These are phyloP conservation scores for Russula griseocarnosa DNA, from an alignment of 768 basidiomycete genomes.

Conservation along the genomic window DNA sequence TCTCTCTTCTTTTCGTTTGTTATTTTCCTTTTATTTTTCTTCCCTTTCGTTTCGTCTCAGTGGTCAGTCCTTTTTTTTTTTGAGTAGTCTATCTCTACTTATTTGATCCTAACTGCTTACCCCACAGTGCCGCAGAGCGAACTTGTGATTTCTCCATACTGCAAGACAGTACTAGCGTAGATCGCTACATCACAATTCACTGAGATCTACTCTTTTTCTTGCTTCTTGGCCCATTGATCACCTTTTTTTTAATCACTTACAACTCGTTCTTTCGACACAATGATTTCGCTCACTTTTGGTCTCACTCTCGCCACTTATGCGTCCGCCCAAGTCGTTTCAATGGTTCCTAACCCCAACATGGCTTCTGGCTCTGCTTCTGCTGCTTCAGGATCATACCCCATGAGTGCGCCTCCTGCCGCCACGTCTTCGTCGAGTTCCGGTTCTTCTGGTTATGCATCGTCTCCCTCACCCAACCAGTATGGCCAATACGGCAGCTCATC, in stretches of 20 bases:
- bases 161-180: slow-evolving; percentile 76
- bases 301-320: slow-evolving; percentile 56
- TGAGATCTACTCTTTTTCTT: slow-evolving; percentile 33
- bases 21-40: slow-evolving; percentile 38
- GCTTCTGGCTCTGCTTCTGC: slow-evolving; percentile 32
- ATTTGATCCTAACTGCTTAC: background rate
- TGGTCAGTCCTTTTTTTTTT: slow-evolving; percentile 39
- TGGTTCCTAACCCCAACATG: slow-evolving; percentile 33
- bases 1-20: slow-evolving; percentile 36
- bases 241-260: slow-evolving; percentile 4
- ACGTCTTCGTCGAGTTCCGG: background rate
- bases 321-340: slow-evolving; percentile 48
- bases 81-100: background rate
- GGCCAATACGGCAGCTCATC: slow-evolving; percentile 18
- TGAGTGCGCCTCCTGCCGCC: slow-evolving; percentile 32
- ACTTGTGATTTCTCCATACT: slow-evolving; percentile 44
- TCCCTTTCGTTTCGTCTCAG: slow-evolving; percentile 33
- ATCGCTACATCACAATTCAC: slow-evolving; percentile 54
- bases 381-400: slow-evolving; percentile 36
- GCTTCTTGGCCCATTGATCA: slow-evolving; percentile 34
- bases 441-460: background rate
- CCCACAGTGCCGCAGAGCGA: slow-evolving; percentile 42
- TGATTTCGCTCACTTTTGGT: slow-evolving; percentile 59
- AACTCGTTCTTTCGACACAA: slow-evolving; percentile 45
- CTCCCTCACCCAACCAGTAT: slow-evolving; percentile 18